A percentile compares a stretch with the other conserved stretches of the same genome.
These are phyloP conservation scores for Aspergillus udagawae DNA, from an alignment of 2,329 filamentous ascomycete species.

Conservation along the genomic window DNA sequence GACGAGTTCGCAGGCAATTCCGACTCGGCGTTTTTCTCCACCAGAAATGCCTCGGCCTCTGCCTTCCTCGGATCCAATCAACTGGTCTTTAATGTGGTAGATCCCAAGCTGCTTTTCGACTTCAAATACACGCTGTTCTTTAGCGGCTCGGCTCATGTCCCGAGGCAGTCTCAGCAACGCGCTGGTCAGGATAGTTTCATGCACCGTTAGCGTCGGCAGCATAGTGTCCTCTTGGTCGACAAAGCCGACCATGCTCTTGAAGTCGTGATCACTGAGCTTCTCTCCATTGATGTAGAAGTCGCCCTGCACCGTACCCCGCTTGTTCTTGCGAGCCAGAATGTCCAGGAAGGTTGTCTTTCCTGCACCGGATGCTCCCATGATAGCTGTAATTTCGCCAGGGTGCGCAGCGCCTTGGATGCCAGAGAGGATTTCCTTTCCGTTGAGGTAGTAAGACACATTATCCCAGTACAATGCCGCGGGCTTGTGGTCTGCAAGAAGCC, in stretches of 20 bases:
- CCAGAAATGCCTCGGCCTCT: slow-evolving; percentile 93
- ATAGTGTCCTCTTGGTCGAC: slow-evolving; percentile 98
- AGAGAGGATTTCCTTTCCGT: slow-evolving; percentile 79
- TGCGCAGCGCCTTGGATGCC: slow-evolving; percentile 81
- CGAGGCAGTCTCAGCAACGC: slow-evolving; percentile 86
- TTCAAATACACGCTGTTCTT: slow-evolving; percentile 85
- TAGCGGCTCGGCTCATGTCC: slow-evolving; percentile 82
- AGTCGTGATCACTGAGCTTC: slow-evolving; percentile 77
- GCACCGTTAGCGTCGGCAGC: slow-evolving; percentile 90
- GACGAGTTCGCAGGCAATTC: slow-evolving; percentile 95
- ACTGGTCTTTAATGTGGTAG: slow-evolving; percentile 84
- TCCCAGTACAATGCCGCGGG: slow-evolving; percentile 85
- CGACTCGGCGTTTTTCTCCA: slow-evolving; percentile 91
- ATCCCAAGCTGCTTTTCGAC: slow-evolving; percentile 96
- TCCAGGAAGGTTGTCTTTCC: slow-evolving; percentile 97
- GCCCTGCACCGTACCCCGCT: slow-evolving; percentile 72
- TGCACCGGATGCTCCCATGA: slow-evolving; percentile 97
- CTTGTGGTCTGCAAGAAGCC: slow-evolving; percentile 87
- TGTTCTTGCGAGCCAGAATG: slow-evolving; percentile 94
- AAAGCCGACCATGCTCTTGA: slow-evolving; percentile 89
- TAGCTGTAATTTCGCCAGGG: slow-evolving; percentile 91
- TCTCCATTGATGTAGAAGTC: slow-evolving; percentile 93
- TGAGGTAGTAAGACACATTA: slow-evolving; percentile 79
- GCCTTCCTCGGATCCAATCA: slow-evolving; percentile 94
- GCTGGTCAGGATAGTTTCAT: slow-evolving; percentile 95